Evolutionary conservation across 495 filamentous ascomycete species (phyloP).

Genomic region (Tuber calosporum): DNA sequence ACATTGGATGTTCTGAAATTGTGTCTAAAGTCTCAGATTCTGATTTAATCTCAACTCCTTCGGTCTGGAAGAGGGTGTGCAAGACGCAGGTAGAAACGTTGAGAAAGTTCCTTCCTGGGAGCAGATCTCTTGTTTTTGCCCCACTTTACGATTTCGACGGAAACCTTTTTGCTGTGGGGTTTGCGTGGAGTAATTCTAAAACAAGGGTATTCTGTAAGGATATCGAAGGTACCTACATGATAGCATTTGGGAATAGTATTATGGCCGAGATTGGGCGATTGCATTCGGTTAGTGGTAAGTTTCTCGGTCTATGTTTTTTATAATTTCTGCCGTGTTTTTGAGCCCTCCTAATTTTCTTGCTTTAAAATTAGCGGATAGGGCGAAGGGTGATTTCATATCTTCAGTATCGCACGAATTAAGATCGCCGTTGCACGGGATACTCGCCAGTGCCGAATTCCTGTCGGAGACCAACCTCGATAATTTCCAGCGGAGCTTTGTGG

Average conservation of each 20-base stretch:
- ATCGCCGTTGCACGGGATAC: constrained; percentile 67
- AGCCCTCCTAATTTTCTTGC: constrained; percentile 16
- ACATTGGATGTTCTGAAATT: not conserved
- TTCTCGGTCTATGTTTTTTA: constrained; percentile 14
- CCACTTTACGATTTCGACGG: constrained; percentile 41
- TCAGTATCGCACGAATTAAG: constrained; percentile 72
- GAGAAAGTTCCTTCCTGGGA: constrained; percentile 29
- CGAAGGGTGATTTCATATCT: constrained; percentile 64
- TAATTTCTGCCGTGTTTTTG: not conserved
- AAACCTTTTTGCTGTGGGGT: constrained; percentile 40
- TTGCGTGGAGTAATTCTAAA: constrained; percentile 36
- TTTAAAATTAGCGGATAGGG: constrained; percentile 45
- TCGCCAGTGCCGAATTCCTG: constrained; percentile 66
- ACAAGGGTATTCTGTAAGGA: constrained; percentile 34
- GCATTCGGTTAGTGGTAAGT: constrained; percentile 44
- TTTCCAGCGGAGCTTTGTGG: constrained; percentile 57
- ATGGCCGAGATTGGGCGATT: constrained; percentile 40
- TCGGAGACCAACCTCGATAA: constrained; percentile 50
- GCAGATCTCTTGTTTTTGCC: constrained; percentile 36
- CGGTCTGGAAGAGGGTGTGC: not conserved
- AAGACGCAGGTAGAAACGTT: constrained; percentile 16
- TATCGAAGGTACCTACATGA: constrained; percentile 38
- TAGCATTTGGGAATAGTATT: constrained; percentile 40
- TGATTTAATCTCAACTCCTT: not conserved
- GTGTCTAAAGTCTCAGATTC: not conserved